Evolutionary conservation across 2,329 filamentous ascomycete genomes (phyloP).

Genomic region (Colletotrichum sp.): DNA sequence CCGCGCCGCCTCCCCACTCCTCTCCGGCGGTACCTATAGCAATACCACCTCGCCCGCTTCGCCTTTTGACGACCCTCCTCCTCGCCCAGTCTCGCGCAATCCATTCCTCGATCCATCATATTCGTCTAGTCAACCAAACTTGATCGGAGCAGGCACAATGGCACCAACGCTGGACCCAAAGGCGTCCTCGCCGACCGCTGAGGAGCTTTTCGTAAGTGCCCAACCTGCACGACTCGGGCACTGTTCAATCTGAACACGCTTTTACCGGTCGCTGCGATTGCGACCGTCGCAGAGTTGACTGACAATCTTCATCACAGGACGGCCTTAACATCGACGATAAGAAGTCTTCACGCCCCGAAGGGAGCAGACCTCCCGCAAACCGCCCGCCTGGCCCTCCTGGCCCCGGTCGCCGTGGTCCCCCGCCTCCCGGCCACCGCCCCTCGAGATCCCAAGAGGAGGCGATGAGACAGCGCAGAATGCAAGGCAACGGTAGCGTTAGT

Average conservation of each 20-base stretch:
- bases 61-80: conserved; percentile 64
- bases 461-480: conserved; percentile 51
- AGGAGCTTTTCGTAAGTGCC: conserved; percentile 78
- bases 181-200: conserved; percentile 61
- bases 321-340: conserved; percentile 72
- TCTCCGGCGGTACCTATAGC: conserved; percentile 32
- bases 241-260: not conserved
- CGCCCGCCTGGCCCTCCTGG: conserved; percentile 45
- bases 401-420: conserved; percentile 46
- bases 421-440: conserved; percentile 61
- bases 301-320: conserved; percentile 52
- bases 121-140: conserved; percentile 31
- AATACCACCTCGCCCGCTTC: conserved; percentile 52
- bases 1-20: conserved; percentile 65
- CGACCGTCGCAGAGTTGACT: not conserved
- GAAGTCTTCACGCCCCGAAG: conserved; percentile 36
- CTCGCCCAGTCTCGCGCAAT: conserved; percentile 73
- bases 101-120: conserved; percentile 72
- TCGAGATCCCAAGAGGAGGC: conserved; percentile 72
- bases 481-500: conserved; percentile 38
- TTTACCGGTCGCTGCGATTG: not conserved
- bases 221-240: not conserved
- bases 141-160: conserved; percentile 54
- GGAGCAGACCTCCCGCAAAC: conserved; percentile 35
- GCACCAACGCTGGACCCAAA: conserved; percentile 49